Percentiles rank a stretch among this genome's conserved stretches.
phyloP scores from a whole-genome alignment of 2,329 filamentous ascomycete species.

The Fusarium temperatum region DNA sequence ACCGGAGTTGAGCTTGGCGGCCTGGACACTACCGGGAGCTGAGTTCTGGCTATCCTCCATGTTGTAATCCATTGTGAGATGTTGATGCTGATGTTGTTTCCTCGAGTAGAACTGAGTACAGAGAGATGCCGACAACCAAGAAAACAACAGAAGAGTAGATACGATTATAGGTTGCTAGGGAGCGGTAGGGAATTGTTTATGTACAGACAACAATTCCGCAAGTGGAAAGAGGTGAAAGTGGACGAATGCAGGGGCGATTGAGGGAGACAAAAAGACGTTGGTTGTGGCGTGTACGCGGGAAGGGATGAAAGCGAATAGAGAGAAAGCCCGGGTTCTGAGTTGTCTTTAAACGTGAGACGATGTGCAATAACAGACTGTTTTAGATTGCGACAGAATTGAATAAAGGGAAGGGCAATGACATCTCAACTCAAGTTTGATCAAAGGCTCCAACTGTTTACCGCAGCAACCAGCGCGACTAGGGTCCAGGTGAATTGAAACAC shows the following conservation, averaged over 20 bases:
- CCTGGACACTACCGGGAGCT: conserved; percentile 68
- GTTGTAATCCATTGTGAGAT: conserved; percentile 53
- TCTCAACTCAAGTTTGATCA: conserved; percentile 12
- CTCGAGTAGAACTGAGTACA: not conserved
- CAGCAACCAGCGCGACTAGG: conserved; percentile 43
- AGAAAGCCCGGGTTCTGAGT: not conserved
- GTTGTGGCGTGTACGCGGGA: conserved; percentile 16
- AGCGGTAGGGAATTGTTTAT: conserved; percentile 15
- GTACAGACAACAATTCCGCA: conserved; percentile 33
- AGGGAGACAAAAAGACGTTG: conserved; percentile 7
- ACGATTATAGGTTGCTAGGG: conserved; percentile 5
- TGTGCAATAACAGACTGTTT: conserved; percentile 14
- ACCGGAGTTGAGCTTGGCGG: conserved; percentile 67
- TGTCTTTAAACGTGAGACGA: conserved; percentile 9
- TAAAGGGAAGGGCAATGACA: conserved; percentile 15
- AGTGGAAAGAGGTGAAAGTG: conserved; percentile 32
- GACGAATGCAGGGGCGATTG: conserved; percentile 24
- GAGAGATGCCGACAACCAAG: conserved; percentile 13
- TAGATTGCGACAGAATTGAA: conserved; percentile 21
- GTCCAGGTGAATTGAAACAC: not conserved
- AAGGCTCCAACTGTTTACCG: conserved; percentile 44
- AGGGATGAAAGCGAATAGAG: not conserved
- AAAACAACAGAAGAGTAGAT: conserved; percentile 3
- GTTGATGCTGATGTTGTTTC: conserved; percentile 6
- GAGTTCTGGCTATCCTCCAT: conserved; percentile 72